Evolutionary conservation across 192 early-diverging fungal genomes (phyloP).

Genomic region (Chytriomyces hyalinus): DNA sequence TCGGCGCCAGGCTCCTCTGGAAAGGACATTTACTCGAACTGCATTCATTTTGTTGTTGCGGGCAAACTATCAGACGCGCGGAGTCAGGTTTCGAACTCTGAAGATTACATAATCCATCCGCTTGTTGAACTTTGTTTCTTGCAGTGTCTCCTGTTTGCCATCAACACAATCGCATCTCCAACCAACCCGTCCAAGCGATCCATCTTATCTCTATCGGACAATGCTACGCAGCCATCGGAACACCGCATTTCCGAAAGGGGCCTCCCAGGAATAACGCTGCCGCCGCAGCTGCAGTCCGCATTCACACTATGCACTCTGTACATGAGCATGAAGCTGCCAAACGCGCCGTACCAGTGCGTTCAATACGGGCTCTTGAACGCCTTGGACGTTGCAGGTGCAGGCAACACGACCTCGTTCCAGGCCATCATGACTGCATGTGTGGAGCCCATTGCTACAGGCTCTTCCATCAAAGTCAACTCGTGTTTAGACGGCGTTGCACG

Average conservation of each 20-base stretch:
- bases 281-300: slow-evolving; percentile 3
- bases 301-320: slow-evolving; percentile 19
- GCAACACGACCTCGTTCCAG: neutral
- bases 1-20: neutral
- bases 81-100: neutral
- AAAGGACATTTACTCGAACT: slow-evolving; percentile 7
- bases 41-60: slow-evolving; percentile 23
- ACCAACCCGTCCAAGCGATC: neutral
- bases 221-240: neutral
- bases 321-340: neutral
- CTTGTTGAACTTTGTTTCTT: neutral
- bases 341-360: neutral
- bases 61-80: slow-evolving; percentile 12
- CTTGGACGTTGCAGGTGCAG: neutral
- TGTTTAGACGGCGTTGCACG: neutral
- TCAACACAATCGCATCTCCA: neutral
- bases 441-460: neutral
- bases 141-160: slow-evolving; percentile 22
- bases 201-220: neutral
- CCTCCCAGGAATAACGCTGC: neutral
- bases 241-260: neutral
- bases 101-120: too few relatives aligned
- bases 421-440: neutral
- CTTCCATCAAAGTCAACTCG: neutral
- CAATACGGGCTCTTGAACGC: slow-evolving; percentile 13